phyloP scores from a whole-genome alignment of 2,329 filamentous ascomycete species.

The Fusarium staphyleae region DNA sequence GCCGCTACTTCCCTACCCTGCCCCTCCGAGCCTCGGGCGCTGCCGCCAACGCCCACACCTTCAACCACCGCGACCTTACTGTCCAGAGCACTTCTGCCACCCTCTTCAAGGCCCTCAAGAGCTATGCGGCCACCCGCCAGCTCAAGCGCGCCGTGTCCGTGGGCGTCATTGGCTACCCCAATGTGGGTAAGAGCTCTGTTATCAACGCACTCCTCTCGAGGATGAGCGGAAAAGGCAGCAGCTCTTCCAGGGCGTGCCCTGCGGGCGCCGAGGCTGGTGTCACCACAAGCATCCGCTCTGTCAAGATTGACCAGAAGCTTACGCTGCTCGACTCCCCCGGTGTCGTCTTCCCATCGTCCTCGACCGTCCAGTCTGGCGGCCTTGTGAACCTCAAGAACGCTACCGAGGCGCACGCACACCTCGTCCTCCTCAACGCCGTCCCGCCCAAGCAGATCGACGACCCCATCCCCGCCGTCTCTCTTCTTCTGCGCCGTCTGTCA shows the following conservation, averaged over 20 bases:
- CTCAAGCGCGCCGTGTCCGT: slow-evolving; percentile 90
- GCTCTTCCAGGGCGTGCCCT: slow-evolving; percentile 73
- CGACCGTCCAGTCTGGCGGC: slow-evolving; percentile 47
- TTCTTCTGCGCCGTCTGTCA: slow-evolving; percentile 83
- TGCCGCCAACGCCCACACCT: slow-evolving; percentile 85
- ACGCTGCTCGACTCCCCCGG: slow-evolving; percentile 93
- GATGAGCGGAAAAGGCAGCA: slow-evolving; percentile 69
- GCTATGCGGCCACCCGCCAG: slow-evolving; percentile 81
- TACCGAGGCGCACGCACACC: slow-evolving; percentile 79
- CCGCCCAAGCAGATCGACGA: slow-evolving; percentile 95
- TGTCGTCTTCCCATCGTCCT: slow-evolving; percentile 85
- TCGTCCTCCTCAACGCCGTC: slow-evolving; percentile 88
- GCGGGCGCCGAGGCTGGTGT: slow-evolving; percentile 92
- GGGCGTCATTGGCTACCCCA: slow-evolving; percentile 93
- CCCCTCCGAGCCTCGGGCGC: slow-evolving; percentile 85
- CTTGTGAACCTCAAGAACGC: slow-evolving; percentile 64
- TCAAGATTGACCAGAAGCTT: slow-evolving; percentile 94
- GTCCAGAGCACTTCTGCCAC: slow-evolving; percentile 85
- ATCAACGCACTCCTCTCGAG: slow-evolving; percentile 90
- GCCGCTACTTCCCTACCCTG: slow-evolving; percentile 89
- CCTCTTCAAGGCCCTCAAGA: slow-evolving; percentile 88
- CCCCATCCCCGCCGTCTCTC: slow-evolving; percentile 82
- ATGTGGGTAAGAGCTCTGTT: slow-evolving; percentile 95
- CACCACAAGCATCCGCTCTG: slow-evolving; percentile 84
- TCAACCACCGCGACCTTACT: slow-evolving; percentile 90